phyloP scores from a whole-genome alignment of 345 rosid genomes.

The Corchorus olitorius region DNA sequence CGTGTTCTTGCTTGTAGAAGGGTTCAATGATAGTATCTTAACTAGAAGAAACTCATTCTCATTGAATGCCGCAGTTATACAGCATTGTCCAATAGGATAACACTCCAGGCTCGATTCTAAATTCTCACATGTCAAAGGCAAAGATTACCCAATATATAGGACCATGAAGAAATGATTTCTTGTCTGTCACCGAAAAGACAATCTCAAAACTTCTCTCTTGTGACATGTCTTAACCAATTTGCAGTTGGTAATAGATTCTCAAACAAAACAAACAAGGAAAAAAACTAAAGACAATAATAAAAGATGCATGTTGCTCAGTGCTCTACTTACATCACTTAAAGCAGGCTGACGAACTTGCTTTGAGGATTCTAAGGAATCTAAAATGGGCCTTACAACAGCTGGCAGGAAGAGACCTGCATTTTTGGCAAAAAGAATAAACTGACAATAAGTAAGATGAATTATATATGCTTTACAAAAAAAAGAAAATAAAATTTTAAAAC shows the following conservation, averaged over 20 bases:
- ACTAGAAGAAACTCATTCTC: neutral
- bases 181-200: neutral
- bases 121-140: neutral
- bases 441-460: neutral
- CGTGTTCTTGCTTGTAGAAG: neutral
- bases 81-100: neutral
- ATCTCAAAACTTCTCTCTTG: neutral
- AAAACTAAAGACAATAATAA: neutral
- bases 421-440: constrained; percentile 17
- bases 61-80: neutral
- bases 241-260: neutral
- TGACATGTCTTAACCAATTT: neutral
- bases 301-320: neutral
- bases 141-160: neutral
- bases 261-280: neutral
- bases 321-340: constrained; percentile 68
- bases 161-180: neutral
- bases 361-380: constrained; percentile 84
- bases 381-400: constrained; percentile 91
- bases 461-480: neutral
- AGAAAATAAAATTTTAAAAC: neutral
- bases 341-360: constrained; percentile 83
- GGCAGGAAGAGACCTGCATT: constrained; percentile 87
- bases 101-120: neutral
- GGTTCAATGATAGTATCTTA: neutral